Conservation (phyloP, 306 rosid genomes). For the Alnus glutinosa region DNA sequence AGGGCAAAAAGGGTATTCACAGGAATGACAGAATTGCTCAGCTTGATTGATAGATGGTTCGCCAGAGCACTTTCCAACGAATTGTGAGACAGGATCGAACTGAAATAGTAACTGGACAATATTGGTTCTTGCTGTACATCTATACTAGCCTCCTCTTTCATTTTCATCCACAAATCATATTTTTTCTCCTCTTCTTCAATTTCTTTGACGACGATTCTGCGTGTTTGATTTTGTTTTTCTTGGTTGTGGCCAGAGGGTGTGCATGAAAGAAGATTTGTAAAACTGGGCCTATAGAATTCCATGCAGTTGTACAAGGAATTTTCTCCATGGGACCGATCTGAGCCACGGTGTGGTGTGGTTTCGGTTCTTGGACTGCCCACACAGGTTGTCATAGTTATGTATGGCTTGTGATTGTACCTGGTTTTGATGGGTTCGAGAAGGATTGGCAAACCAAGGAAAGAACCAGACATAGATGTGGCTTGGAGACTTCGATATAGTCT, state of each 20-base stretch:
- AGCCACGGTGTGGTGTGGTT: background rate
- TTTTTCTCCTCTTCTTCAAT: background rate
- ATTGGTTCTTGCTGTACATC: background rate
- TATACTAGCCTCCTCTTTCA: constrained; percentile 21
- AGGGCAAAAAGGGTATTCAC: constrained; percentile 7
- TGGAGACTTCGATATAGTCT: background rate
- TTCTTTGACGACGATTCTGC: background rate
- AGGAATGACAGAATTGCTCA: constrained; percentile 18
- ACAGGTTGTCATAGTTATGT: background rate
- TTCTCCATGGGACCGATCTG: background rate
- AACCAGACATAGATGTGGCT: background rate
- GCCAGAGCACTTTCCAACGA: constrained; percentile 22
- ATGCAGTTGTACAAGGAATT: background rate
- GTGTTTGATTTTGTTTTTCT: background rate
- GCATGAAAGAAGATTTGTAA: background rate
- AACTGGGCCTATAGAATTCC: background rate
- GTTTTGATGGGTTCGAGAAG: background rate
- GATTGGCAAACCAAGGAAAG: background rate
- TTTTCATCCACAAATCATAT: constrained; percentile 12
- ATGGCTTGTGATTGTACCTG: background rate
- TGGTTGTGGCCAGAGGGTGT: background rate
- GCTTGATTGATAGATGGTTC: constrained; percentile 16
- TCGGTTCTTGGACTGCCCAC: background rate
- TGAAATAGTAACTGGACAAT: background rate
- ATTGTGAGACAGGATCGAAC: constrained; percentile 17